These are phyloP conservation scores for Ogataea hybrid DNA, from an alignment of 1,139 yeast species.

Conservation along the genomic window DNA sequence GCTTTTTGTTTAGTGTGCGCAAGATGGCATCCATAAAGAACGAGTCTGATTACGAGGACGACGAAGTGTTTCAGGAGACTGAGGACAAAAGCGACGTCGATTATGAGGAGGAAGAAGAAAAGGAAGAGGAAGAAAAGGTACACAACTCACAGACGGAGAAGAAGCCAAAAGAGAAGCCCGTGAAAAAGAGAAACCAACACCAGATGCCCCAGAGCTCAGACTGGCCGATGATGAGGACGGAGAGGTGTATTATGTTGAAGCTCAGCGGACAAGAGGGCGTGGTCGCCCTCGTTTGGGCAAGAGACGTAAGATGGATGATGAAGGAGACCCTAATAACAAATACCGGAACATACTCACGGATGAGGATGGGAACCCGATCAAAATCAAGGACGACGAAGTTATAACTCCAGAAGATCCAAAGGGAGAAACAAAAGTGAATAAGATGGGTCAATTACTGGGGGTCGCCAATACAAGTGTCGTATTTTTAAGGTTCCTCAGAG, in stretches of 20 bases:
- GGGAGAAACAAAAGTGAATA: constrained; percentile 75
- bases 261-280: constrained; percentile 21
- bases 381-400: constrained; percentile 75
- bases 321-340: constrained; percentile 13
- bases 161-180: constrained; percentile 1
- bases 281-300: constrained; percentile 20
- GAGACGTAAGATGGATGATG: constrained; percentile 16
- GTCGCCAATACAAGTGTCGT: constrained; percentile 76
- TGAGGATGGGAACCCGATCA: constrained; percentile 51
- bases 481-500: constrained; percentile 75
- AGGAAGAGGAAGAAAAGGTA: constrained; percentile 12
- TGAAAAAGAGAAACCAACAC: constrained; percentile 2
- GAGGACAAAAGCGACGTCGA: constrained; percentile 19
- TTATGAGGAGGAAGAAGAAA: constrained; percentile 18
- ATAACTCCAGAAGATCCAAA: constrained; percentile 76
- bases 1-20: neutral
- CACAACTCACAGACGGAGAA: neutral
- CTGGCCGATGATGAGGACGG: constrained; percentile 17
- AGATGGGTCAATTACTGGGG: constrained; percentile 70
- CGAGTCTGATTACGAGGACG: constrained; percentile 13
- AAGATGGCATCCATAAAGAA: constrained; percentile 4
- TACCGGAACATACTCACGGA: constrained; percentile 30
- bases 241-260: constrained; percentile 14
- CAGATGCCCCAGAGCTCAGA: constrained; percentile 6
- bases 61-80: constrained; percentile 14